A percentile compares a stretch with the other conserved stretches of the same genome.
phyloP scores from a whole-genome alignment of 192 early-diverging fungal species.

The Diversispora eburnea region DNA sequence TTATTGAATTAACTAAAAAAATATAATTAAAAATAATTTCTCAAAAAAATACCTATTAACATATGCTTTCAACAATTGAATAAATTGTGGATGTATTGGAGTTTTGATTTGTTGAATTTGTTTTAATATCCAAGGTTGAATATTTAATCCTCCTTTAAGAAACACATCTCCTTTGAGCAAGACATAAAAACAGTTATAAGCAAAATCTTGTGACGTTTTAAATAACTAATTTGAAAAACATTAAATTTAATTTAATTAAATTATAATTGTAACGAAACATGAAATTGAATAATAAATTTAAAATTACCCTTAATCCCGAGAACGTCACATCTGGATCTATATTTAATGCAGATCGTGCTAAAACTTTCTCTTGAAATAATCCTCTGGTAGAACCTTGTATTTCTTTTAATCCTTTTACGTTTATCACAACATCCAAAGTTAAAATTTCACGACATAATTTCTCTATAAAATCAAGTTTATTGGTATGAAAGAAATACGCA shows the following conservation, averaged over 20 bases:
- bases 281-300: background rate
- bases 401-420: background rate
- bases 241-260: background rate
- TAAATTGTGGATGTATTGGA: constrained; percentile 34
- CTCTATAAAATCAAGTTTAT: constrained; percentile 5
- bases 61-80: constrained; percentile 36
- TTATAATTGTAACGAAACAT: background rate
- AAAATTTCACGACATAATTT: constrained; percentile 12
- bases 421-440: constrained; percentile 10
- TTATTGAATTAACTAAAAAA: background rate
- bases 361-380: background rate
- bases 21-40: background rate
- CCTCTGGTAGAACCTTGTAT: background rate
- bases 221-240: constrained; percentile 1
- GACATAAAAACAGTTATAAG: constrained; percentile 28
- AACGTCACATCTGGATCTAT: constrained; percentile 22
- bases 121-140: constrained; percentile 28
- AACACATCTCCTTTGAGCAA: constrained; percentile 35
- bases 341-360: constrained; percentile 15
- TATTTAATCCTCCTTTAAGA: constrained; percentile 29
- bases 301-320: constrained; percentile 4
- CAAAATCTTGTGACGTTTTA: constrained; percentile 1
- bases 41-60: constrained; percentile 24
- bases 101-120: constrained; percentile 31
- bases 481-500: constrained; percentile 17